phyloP scores from a whole-genome alignment of 768 basidiomycete species.

The Rhizopogon roseolus region DNA sequence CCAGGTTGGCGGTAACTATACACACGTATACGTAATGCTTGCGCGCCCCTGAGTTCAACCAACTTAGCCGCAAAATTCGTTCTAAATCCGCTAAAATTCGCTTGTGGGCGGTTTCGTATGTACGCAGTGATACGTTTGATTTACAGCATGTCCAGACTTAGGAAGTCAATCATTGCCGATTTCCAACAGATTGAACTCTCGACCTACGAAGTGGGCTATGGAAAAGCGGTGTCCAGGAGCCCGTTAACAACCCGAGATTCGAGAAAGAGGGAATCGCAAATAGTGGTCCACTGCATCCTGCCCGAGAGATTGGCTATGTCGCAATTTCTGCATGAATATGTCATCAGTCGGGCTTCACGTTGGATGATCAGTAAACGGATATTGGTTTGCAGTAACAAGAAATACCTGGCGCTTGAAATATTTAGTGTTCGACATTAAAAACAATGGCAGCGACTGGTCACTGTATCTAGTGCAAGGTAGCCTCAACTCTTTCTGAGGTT shows the following conservation, averaged over 20 bases:
- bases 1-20: not conserved
- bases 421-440: too few relatives aligned
- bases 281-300: constrained; percentile 32
- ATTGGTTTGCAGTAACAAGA: constrained; percentile 47
- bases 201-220: constrained; percentile 42
- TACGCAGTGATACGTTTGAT: too few relatives aligned
- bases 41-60: not conserved
- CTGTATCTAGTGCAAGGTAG: not conserved
- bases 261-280: constrained; percentile 40
- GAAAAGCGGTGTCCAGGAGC: constrained; percentile 45
- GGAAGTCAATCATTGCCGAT: constrained; percentile 16
- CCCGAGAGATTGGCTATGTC: constrained; percentile 30
- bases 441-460: not conserved
- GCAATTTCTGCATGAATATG: constrained; percentile 39
- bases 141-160: constrained; percentile 33
- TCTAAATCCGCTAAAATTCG: not conserved
- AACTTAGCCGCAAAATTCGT: not conserved
- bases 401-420: constrained; percentile 30
- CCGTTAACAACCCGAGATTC: constrained; percentile 59
- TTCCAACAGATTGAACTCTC: not conserved
- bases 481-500: not conserved
- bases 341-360: constrained; percentile 26
- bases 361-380: constrained; percentile 38
- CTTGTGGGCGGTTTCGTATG: constrained; percentile 7
- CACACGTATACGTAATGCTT: not conserved